These are phyloP conservation scores for Xylaria sp. DNA, from an alignment of 2,329 filamentous ascomycete genomes.

Conservation along the genomic window DNA sequence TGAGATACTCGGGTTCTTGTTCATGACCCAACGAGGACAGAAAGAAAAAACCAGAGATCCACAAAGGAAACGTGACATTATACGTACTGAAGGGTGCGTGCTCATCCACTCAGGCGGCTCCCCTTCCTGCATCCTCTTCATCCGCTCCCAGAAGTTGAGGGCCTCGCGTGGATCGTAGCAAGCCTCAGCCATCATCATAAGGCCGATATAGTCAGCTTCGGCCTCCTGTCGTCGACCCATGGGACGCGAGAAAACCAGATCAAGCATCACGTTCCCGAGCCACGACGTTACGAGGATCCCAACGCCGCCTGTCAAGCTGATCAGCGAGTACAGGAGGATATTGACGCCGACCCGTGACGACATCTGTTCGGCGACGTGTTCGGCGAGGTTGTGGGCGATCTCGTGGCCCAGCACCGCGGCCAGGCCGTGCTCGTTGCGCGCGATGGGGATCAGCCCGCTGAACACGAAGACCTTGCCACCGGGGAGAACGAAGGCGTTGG, in stretches of 20 bases:
- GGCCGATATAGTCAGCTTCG: conserved; percentile 82
- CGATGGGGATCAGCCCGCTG: conserved; percentile 76
- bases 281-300: conserved; percentile 55
- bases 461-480: conserved; percentile 85
- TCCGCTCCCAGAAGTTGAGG: conserved; percentile 72
- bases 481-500: conserved; percentile 82
- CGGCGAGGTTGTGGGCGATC: conserved; percentile 79
- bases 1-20: conserved; percentile 19
- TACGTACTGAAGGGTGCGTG: conserved; percentile 76
- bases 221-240: conserved; percentile 77
- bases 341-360: conserved; percentile 64
- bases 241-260: conserved; percentile 73
- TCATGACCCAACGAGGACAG: conserved; percentile 22
- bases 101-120: conserved; percentile 76
- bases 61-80: background rate
- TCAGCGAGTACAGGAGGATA: conserved; percentile 60
- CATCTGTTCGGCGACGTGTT: conserved; percentile 73
- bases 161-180: conserved; percentile 79
- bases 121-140: conserved; percentile 62
- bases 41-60: background rate
- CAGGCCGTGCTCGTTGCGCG: conserved; percentile 72
- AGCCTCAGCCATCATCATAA: conserved; percentile 84
- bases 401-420: conserved; percentile 83
- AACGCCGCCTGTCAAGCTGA: conserved; percentile 60
- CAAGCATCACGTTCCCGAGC: conserved; percentile 61